These are phyloP conservation scores for Symbiotaphrina buchneri DNA, from an alignment of 495 filamentous ascomycete species.

Conservation along the genomic window DNA sequence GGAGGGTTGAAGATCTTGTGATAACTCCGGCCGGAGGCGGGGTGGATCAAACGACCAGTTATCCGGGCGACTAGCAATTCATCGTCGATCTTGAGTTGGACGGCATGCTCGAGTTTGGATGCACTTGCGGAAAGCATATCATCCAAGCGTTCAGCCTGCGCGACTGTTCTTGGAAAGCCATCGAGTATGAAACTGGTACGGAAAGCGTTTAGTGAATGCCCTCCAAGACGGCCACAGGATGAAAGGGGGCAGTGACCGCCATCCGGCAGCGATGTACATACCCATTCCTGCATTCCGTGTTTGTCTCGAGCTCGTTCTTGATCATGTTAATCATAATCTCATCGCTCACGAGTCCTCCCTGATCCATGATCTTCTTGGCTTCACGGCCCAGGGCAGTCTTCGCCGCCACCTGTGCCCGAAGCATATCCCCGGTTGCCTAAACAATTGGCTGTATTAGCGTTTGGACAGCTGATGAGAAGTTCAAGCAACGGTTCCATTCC, in stretches of 20 bases:
- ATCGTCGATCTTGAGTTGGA: constrained; percentile 96
- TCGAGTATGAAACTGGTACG: constrained; percentile 80
- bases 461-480: neutral
- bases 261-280: constrained; percentile 26
- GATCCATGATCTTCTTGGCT: constrained; percentile 99
- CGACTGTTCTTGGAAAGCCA: constrained; percentile 90
- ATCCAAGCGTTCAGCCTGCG: constrained; percentile 87
- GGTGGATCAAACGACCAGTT: constrained; percentile 89
- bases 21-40: constrained; percentile 86
- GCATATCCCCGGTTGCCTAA: constrained; percentile 96
- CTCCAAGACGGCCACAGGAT: no score
- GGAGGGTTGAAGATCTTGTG: constrained; percentile 99
- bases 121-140: constrained; percentile 55
- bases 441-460: neutral
- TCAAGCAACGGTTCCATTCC: neutral
- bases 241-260: neutral
- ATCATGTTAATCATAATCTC: constrained; percentile 99
- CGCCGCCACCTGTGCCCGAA: constrained; percentile 93
- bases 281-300: constrained; percentile 92
- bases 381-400: constrained; percentile 87
- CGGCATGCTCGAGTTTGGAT: constrained; percentile 72
- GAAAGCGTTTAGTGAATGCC: neutral
- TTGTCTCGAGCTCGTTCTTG: constrained; percentile 83
- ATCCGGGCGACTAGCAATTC: constrained; percentile 82
- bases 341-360: constrained; percentile 90